Conservation (phyloP, 495 filamentous ascomycete genomes). For the Aspergillus incahuasiensis region DNA sequence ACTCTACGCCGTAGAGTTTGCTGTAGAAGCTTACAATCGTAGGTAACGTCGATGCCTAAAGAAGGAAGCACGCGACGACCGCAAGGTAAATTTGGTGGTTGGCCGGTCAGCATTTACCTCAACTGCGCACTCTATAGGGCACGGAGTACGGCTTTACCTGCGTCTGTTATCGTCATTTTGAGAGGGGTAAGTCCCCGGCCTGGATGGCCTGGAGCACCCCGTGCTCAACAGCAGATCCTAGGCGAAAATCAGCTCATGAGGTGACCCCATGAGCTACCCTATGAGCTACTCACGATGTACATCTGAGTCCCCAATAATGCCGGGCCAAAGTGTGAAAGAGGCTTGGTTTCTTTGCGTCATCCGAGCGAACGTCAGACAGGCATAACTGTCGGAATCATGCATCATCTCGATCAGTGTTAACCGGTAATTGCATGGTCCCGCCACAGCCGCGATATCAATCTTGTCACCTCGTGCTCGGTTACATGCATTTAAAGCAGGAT, state of each 20-base stretch:
- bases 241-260: neutral
- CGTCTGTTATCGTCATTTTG: neutral
- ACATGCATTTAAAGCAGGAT: neutral
- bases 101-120: neutral
- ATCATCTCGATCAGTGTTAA: conserved; percentile 1
- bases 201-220: neutral
- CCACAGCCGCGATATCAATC: conserved; percentile 27
- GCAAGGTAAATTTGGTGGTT: conserved; percentile 14
- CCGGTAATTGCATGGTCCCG: conserved; percentile 11
- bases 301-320: too few species aligned
- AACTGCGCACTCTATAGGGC: too few species aligned
- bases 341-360: conserved; percentile 11
- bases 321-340: neutral
- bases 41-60: conserved; percentile 2
- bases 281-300: too few species aligned
- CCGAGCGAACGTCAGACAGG: neutral
- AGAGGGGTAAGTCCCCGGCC: neutral
- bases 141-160: neutral
- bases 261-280: too few species aligned
- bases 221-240: neutral
- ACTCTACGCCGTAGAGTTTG: neutral
- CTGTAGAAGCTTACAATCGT: neutral
- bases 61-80: conserved; percentile 13
- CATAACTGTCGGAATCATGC: conserved; percentile 9
- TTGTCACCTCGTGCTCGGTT: neutral